These are phyloP conservation scores for Emmonsia crescens DNA, from an alignment of 2,329 filamentous ascomycete genomes.

Conservation along the genomic window DNA sequence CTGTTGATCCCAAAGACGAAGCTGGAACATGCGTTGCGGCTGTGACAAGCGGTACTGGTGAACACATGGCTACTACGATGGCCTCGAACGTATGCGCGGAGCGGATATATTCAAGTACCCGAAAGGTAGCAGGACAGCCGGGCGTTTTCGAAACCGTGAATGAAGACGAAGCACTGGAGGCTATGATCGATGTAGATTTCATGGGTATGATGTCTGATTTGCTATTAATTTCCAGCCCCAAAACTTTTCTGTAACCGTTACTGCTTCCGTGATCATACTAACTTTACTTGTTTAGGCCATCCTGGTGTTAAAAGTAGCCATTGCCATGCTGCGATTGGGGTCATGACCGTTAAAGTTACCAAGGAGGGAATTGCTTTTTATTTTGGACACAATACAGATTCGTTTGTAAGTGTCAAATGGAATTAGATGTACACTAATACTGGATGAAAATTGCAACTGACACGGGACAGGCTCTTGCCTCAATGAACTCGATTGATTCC, in stretches of 20 bases:
- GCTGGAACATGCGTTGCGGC: slow-evolving; percentile 63
- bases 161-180: slow-evolving; percentile 67
- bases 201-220: slow-evolving; percentile 47
- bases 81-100: slow-evolving; percentile 80
- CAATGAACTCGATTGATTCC: slow-evolving; percentile 69
- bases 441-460: not conserved
- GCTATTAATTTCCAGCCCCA: slow-evolving; percentile 1
- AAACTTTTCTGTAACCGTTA: not conserved
- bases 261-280: not conserved
- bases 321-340: slow-evolving; percentile 78
- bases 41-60: slow-evolving; percentile 88
- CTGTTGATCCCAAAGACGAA: slow-evolving; percentile 57
- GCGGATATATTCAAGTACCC: slow-evolving; percentile 61
- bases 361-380: slow-evolving; percentile 67
- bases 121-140: slow-evolving; percentile 41
- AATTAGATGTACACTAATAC: not conserved
- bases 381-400: slow-evolving; percentile 94
- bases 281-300: slow-evolving; percentile 42
- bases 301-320: slow-evolving; percentile 70
- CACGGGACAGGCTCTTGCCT: slow-evolving; percentile 56
- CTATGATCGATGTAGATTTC: slow-evolving; percentile 80
- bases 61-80: slow-evolving; percentile 95
- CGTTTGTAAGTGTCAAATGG: slow-evolving; percentile 41
- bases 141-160: slow-evolving; percentile 56
- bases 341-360: slow-evolving; percentile 81